phyloP scores from a whole-genome alignment of 352 stramenopile species.

The Phytophthora agathidicida region DNA sequence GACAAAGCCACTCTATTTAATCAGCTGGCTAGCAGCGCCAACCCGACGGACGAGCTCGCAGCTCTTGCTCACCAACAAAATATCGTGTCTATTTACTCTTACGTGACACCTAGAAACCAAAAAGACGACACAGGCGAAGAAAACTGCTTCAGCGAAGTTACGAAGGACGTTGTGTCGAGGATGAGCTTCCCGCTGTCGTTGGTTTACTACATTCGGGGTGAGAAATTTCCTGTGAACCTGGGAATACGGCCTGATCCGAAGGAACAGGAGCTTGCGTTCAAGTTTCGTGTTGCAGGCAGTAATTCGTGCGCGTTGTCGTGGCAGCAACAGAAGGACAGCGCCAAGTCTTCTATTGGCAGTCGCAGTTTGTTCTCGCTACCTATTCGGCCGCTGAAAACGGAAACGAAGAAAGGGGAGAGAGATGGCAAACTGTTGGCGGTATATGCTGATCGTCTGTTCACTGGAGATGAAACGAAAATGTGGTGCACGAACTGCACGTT shows the following conservation, averaged over 20 bases:
- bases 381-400: slow-evolving; percentile 39
- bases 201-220: slow-evolving; percentile 78
- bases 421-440: slow-evolving; percentile 55
- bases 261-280: slow-evolving; percentile 41
- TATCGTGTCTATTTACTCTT: slow-evolving; percentile 67
- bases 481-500: slow-evolving; percentile 83
- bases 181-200: slow-evolving; percentile 79
- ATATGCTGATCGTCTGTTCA: slow-evolving; percentile 76
- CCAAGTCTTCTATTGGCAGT: slow-evolving; percentile 62
- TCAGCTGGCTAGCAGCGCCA: slow-evolving; percentile 41
- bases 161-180: slow-evolving; percentile 34
- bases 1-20: slow-evolving; percentile 59
- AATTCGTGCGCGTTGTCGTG: slow-evolving; percentile 55
- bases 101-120: slow-evolving; percentile 25
- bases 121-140: slow-evolving; percentile 5
- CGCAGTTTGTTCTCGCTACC: slow-evolving; percentile 75
- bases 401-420: slow-evolving; percentile 28
- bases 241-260: slow-evolving; percentile 34
- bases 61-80: slow-evolving; percentile 60
- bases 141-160: slow-evolving; percentile 25
- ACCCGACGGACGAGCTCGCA: slow-evolving; percentile 55
- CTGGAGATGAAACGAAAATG: slow-evolving; percentile 77
- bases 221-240: slow-evolving; percentile 79
- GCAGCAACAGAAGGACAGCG: slow-evolving; percentile 64
- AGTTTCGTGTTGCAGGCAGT: slow-evolving; percentile 55